These are phyloP conservation scores for Aspergillus niger DNA, from an alignment of 2,329 filamentous ascomycete genomes.

Conservation along the genomic window DNA sequence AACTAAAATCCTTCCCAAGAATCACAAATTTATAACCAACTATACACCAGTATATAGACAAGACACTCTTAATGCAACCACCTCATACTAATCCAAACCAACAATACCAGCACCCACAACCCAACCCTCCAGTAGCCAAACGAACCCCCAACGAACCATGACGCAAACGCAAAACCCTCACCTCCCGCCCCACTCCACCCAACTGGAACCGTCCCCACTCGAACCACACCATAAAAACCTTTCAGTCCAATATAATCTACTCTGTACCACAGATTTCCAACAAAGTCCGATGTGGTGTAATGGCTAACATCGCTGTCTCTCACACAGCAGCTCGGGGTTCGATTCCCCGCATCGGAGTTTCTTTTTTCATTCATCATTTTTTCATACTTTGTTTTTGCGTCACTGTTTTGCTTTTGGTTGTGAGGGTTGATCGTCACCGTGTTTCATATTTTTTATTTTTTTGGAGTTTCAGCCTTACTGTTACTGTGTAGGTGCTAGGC, in stretches of 20 bases:
- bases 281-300: conserved; percentile 28
- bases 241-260: not conserved
- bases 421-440: not conserved
- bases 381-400: too few relatives aligned
- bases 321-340: conserved; percentile 31
- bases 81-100: too few relatives aligned
- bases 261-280: not conserved
- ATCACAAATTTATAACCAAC: too few relatives aligned
- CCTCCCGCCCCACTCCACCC: too few relatives aligned
- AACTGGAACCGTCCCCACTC: not conserved
- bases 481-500: not conserved
- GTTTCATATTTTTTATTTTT: not conserved
- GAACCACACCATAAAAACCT: not conserved
- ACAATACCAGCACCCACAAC: too few relatives aligned
- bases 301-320: conserved; percentile 31
- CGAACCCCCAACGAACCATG: too few relatives aligned
- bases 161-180: too few relatives aligned
- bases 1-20: too few relatives aligned
- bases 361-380: not conserved
- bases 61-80: too few relatives aligned
- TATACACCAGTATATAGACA: too few relatives aligned
- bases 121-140: too few relatives aligned
- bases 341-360: conserved; percentile 27
- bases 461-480: not conserved
- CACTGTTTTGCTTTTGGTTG: not conserved